These are phyloP conservation scores for Fusarium musae DNA, from an alignment of 2,329 filamentous ascomycete genomes.

Conservation along the genomic window DNA sequence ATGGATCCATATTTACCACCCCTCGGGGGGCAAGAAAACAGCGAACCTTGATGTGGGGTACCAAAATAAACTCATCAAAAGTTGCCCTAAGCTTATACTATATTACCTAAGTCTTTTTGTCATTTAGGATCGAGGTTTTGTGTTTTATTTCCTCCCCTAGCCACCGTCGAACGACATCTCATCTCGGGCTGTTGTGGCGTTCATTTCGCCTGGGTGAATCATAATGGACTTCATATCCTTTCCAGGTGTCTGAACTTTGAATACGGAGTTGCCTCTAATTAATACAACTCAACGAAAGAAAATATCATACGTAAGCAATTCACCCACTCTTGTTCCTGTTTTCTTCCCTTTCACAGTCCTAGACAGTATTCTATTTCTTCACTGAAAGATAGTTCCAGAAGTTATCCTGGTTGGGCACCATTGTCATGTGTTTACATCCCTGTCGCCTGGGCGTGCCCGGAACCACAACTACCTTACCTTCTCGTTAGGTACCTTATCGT, in stretches of 20 bases:
- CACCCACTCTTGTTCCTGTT: not conserved
- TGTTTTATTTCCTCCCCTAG: no score
- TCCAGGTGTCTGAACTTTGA: not conserved
- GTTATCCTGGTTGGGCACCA: conserved; percentile 7
- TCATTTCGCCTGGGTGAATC: conserved; percentile 25
- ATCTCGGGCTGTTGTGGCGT: conserved; percentile 20
- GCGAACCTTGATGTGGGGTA: no score
- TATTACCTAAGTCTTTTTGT: no score
- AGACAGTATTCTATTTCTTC: not conserved
- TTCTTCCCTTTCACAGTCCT: not conserved
- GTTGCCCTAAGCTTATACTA: no score
- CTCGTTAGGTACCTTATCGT: not conserved
- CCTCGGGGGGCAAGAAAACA: no score
- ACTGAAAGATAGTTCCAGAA: not conserved
- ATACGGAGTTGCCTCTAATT: not conserved
- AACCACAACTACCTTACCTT: conserved; percentile 16
- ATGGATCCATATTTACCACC: conserved; percentile 41
- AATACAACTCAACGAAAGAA: not conserved
- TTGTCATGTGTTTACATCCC: conserved; percentile 24
- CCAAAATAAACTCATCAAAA: no score
- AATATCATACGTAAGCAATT: not conserved
- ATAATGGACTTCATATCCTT: conserved; percentile 1
- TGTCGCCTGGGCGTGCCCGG: conserved; percentile 31
- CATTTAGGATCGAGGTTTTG: no score
- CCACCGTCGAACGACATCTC: conserved; percentile 36